Percentiles rank a stretch among this genome's conserved stretches.
phyloP scores from a whole-genome alignment of 2,329 filamentous ascomycete species.

The Diaporthe caulivora region DNA sequence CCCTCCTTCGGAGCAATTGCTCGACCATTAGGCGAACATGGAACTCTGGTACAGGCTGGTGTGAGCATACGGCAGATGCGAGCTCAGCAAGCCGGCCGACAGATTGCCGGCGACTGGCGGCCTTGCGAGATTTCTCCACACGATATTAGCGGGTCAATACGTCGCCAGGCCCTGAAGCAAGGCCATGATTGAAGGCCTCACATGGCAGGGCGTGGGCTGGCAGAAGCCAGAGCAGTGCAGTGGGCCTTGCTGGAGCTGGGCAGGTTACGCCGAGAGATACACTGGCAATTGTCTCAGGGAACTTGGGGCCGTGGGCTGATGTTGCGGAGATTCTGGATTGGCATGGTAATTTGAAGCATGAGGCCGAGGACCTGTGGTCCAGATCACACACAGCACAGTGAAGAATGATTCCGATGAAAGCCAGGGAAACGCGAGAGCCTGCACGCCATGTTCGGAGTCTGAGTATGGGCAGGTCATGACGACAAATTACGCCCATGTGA shows the following conservation, averaged over 20 bases:
- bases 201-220: slow-evolving; percentile 37
- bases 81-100: slow-evolving; percentile 38
- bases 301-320: too few relatives aligned
- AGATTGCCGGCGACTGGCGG: slow-evolving; percentile 41
- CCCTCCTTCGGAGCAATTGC: too few relatives aligned
- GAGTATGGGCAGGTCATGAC: background rate
- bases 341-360: slow-evolving; percentile 36
- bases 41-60: background rate
- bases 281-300: too few relatives aligned
- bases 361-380: slow-evolving; percentile 33
- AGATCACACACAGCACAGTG: slow-evolving; percentile 24
- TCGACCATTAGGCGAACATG: background rate
- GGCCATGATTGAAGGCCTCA: slow-evolving; percentile 35
- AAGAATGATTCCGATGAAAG: slow-evolving; percentile 12
- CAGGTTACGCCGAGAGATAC: slow-evolving; percentile 39
- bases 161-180: slow-evolving; percentile 41
- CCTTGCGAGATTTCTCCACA: slow-evolving; percentile 37
- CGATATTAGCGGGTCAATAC: slow-evolving; percentile 34
- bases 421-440: background rate
- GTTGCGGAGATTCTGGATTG: slow-evolving; percentile 36
- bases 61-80: slow-evolving; percentile 34
- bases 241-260: slow-evolving; percentile 43
- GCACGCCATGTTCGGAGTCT: slow-evolving; percentile 1
- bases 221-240: slow-evolving; percentile 33
- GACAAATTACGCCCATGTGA: background rate